Percentiles rank a stretch among this genome's conserved stretches.
Conservation (phyloP, 2,329 filamentous ascomycete genomes). For the Alternaria alternata region DNA sequence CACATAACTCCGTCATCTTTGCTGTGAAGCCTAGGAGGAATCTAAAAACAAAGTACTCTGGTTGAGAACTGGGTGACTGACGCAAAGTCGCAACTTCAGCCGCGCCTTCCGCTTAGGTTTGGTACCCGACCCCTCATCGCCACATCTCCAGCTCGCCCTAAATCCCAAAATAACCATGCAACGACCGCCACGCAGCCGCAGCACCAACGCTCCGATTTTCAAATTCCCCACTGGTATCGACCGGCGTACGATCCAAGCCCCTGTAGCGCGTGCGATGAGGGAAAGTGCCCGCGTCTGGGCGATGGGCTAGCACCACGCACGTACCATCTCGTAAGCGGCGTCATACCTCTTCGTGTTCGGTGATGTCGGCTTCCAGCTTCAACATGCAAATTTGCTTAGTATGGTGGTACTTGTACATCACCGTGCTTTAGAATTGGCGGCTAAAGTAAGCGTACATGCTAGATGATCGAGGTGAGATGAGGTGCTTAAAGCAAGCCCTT, state of each 20-base stretch:
- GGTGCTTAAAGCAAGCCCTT: conserved; percentile 9
- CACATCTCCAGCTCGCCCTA: conserved; percentile 1
- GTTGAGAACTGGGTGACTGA: not conserved
- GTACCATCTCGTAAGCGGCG: conserved; percentile 5
- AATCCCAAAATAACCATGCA: conserved; percentile 9
- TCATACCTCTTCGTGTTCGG: conserved; percentile 17
- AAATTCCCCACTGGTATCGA: not conserved
- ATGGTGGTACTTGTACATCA: conserved; percentile 5
- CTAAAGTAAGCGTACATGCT: not conserved
- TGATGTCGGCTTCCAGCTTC: conserved; percentile 6
- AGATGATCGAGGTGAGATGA: not conserved
- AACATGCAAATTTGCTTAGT: conserved; percentile 2
- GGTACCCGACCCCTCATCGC: not conserved
- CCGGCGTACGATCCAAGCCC: not conserved
- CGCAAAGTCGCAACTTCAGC: not conserved
- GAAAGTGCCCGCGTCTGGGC: conserved; percentile 3
- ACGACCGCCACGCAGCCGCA: not conserved
- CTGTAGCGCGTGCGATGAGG: not conserved
- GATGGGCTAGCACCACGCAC: conserved; percentile 14
- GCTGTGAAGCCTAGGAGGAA: not conserved
- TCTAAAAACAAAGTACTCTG: not conserved
- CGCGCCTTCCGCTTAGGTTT: not conserved
- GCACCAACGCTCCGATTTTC: not conserved
- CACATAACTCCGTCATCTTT: not conserved
- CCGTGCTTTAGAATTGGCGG: conserved; percentile 3